Base-by-base conservation (phyloP, 2,329 filamentous ascomycete species). In the Phaeosphaeria sp. region DNA sequence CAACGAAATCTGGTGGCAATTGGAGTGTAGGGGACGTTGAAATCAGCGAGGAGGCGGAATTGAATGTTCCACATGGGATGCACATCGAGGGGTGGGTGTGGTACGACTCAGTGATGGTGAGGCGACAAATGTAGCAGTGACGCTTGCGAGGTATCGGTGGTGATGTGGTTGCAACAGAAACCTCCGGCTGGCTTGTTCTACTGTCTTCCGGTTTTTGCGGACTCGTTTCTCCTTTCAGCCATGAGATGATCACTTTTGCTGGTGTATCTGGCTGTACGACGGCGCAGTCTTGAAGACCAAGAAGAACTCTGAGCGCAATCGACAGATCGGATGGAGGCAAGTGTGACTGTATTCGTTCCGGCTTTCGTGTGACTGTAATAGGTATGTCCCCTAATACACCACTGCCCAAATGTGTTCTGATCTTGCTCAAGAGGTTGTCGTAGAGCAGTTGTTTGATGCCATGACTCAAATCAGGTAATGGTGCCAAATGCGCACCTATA, bases 61-160 rank as follows among this genome's bases (percentile, higher is more conserved):
- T 60, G 58, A 60, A 60, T 8, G 51, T 39, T 36, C 30, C 53
- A 43, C 59, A 61, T 6, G 59, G 52, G 6, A 61, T 50, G n/a
- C 58, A 60, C 45, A 60, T 46, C 6, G 51, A 50, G 6, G 58
- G 51, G 4, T 60, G 58, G 27, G 51, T 20, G 22, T 51, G 52
- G 24, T 55, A 51, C 24, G 51, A 18, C 5, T 22, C 51, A 15
- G 30, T 39, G 21, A 60, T 43, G n/a, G 27, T 33, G 15, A 57
- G 22, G 20, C 58, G 58, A 22, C 55, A 60, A 11, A 60, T 57
- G 44, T 60, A 57, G 21, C 58, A 60, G 15, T 49, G 52, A 21
- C 55, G 58, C 27, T 50, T 61, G 20, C 47, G 56, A 18, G 50
- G 36, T 30, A 49, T 50, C 1, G 25, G 49, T 15, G 59, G 56